Evolutionary conservation across 192 early-diverging fungal genomes (phyloP), one percentile per base, ranked within the genome.

Genomic region (Coemansia sp.): DNA sequence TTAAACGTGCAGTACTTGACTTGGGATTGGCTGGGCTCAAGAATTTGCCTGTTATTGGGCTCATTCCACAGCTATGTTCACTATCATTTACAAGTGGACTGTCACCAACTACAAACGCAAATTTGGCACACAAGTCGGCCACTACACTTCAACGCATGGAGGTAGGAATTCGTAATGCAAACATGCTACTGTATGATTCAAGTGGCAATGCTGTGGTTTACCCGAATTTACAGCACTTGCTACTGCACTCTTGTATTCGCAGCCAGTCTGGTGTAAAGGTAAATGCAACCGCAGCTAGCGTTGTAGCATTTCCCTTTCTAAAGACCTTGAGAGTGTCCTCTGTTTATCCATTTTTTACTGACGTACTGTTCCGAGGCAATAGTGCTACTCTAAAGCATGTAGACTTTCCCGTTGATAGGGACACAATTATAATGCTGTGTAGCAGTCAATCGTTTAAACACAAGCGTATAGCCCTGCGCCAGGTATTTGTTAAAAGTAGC

Each of bases 321-420:
- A 20, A 24, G 13, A 32, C 24, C 12, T 51, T 67, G 12, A 13
- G 5, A 40, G 20, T 40, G 6, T 9, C 51, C 1, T n/a, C 29
- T 19, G 15, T 31, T 15, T 67, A 67, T 27, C 65, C 65, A 40
- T 67, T 67, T 19, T 39, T 34, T 10, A 24, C 58, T 67, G 53
- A 67, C 44, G 55, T 58, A 0, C 24, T 67, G 38, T 67, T 67
- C 12, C 65, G 65, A 22, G 65, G 65, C 7, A 67, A 67, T 22
- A 58, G 51, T n/a, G 36, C 27, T 2, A 67, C 53, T 40, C 38
- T 67, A 24, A 38, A 67, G 53, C 17, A 58, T 44, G 22, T 67
- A 13, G n/a, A 38, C 6, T 34, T 61, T 17, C 32, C 13, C 3
- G 4, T 61, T 38, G 59, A 61, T 15, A 3, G 2, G 3, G 59